phyloP scores from a whole-genome alignment of 805 yeast species.

The Monosporozyma solicola region DNA sequence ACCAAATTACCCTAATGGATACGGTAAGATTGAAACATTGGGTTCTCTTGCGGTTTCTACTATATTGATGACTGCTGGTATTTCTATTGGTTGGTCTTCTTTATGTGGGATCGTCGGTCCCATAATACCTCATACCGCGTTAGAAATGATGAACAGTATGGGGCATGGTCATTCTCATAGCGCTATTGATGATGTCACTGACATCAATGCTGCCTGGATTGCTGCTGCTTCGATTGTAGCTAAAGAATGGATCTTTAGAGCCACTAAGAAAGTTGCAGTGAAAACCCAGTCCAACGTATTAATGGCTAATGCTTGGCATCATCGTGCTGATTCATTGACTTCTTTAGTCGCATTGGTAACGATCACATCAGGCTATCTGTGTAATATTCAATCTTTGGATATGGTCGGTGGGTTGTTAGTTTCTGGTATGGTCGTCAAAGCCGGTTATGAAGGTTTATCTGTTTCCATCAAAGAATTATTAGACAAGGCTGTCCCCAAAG shows the following conservation, averaged over 20 bases:
- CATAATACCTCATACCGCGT: slow-evolving; percentile 45
- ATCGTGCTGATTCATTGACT: slow-evolving; percentile 84
- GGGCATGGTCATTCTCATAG: slow-evolving; percentile 31
- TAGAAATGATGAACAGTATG: slow-evolving; percentile 35
- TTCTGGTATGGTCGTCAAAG: slow-evolving; percentile 66
- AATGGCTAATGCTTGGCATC: slow-evolving; percentile 97
- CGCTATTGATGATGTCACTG: slow-evolving; percentile 35
- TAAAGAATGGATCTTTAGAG: slow-evolving; percentile 77
- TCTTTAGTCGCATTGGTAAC: slow-evolving; percentile 82
- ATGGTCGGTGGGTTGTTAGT: slow-evolving; percentile 85
- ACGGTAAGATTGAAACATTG: slow-evolving; percentile 85
- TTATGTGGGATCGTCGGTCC: slow-evolving; percentile 59
- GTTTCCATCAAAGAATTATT: slow-evolving; percentile 64
- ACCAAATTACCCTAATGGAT: slow-evolving; percentile 67
- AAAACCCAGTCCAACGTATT: slow-evolving; percentile 75
- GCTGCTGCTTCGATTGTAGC: slow-evolving; percentile 78
- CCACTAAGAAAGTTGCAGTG: slow-evolving; percentile 73
- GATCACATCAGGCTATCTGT: slow-evolving; percentile 70
- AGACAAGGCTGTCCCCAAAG: slow-evolving; percentile 52
- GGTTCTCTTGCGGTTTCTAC: slow-evolving; percentile 85
- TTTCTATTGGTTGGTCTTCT: slow-evolving; percentile 83
- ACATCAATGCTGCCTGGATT: slow-evolving; percentile 89
- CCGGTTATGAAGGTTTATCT: slow-evolving; percentile 67
- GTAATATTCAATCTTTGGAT: slow-evolving; percentile 75
- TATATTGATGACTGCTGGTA: slow-evolving; percentile 75